phyloP scores from a whole-genome alignment of 176 grass and related monocot genomes.

The Echinochloa phyllopogon region DNA sequence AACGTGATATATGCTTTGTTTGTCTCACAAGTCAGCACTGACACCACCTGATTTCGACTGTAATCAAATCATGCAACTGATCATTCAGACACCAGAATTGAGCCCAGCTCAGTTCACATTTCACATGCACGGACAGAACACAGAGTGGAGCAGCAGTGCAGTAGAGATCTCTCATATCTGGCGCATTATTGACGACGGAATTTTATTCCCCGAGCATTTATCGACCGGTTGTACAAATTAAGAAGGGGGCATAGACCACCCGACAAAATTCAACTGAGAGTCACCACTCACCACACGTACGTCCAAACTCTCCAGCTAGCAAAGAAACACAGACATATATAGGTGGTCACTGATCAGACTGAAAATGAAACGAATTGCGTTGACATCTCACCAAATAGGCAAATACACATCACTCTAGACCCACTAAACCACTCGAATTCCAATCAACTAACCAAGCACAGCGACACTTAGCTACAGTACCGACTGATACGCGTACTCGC shows the following conservation, averaged over 20 bases:
- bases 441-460: conserved; percentile 5
- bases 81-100: neutral
- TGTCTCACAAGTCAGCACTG: neutral
- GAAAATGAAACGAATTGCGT: neutral
- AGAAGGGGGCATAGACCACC: neutral
- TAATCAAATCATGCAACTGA: neutral
- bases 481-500: neutral
- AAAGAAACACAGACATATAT: neutral
- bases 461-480: neutral
- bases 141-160: neutral
- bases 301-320: neutral
- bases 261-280: neutral
- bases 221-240: neutral
- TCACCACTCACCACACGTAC: neutral
- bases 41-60: neutral
- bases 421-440: neutral
- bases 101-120: too few relatives aligned
- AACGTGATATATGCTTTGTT: neutral
- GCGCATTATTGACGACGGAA: neutral
- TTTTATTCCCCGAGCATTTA: neutral
- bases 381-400: neutral
- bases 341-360: neutral
- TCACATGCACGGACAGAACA: neutral
- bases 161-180: neutral
- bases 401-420: neutral